Evolutionary conservation across 768 basidiomycete genomes (phyloP).

Genomic region (Boletus rufocinnamomeus): DNA sequence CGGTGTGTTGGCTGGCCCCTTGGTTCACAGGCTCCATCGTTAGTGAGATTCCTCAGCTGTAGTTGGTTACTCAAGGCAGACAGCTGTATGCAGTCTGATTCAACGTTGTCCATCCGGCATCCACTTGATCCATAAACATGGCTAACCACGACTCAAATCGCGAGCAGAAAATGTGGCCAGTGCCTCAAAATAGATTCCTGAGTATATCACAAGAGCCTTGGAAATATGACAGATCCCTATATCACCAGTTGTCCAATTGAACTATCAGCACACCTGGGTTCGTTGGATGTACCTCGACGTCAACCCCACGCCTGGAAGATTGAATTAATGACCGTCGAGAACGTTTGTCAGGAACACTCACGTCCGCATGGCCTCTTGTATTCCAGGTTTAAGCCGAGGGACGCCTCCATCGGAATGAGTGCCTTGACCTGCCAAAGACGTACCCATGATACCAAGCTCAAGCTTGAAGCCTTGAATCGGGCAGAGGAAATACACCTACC

Average conservation of each 20-base stretch:
- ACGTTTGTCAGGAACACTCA: conserved; percentile 33
- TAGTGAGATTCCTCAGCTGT: background rate
- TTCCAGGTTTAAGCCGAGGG: conserved; percentile 87
- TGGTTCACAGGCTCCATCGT: background rate
- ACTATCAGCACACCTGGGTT: conserved; percentile 88
- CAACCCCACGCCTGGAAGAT: conserved; percentile 60
- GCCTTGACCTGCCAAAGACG: conserved; percentile 66
- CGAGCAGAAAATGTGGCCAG: background rate
- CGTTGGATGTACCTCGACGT: conserved; percentile 71
- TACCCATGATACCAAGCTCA: background rate
- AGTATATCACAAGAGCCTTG: background rate
- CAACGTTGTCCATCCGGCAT: too few species aligned
- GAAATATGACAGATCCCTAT: conserved; percentile 1
- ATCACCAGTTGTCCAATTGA: conserved; percentile 27
- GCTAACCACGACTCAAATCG: background rate
- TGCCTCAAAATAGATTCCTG: background rate
- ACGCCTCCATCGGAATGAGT: conserved; percentile 76
- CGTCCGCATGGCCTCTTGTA: conserved; percentile 80
- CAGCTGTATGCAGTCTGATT: background rate
- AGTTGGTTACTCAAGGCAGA: background rate
- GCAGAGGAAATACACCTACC: conserved; percentile 48
- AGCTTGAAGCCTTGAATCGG: background rate
- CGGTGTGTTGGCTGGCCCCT: background rate
- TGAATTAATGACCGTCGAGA: background rate
- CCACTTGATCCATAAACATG: background rate